Evolutionary conservation across 2,329 filamentous ascomycete genomes (phyloP).

Genomic region (Cladosporium sp.): DNA sequence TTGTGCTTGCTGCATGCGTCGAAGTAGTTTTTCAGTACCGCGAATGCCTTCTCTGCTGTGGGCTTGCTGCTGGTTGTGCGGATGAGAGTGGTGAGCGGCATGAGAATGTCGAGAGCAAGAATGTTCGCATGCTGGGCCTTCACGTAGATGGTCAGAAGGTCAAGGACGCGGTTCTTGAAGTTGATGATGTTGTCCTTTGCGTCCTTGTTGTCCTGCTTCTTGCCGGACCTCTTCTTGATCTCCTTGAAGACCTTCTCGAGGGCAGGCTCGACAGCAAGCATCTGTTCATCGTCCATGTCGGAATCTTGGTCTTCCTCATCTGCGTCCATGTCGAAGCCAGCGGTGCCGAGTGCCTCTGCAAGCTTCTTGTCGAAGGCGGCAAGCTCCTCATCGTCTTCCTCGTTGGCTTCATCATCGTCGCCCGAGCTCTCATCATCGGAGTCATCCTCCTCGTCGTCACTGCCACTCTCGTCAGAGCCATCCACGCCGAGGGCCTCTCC

Average conservation of each 20-base stretch:
- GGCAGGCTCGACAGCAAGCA: slow-evolving; percentile 84
- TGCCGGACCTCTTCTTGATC: slow-evolving; percentile 61
- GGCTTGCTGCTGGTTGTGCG: slow-evolving; percentile 76
- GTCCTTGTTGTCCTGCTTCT: slow-evolving; percentile 82
- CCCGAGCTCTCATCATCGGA: slow-evolving; percentile 40
- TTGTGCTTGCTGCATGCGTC: slow-evolving; percentile 58
- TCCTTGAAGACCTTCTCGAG: slow-evolving; percentile 84
- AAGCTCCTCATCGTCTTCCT: slow-evolving; percentile 53
- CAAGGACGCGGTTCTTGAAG: slow-evolving; percentile 92
- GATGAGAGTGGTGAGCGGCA: slow-evolving; percentile 75
- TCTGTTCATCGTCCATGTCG: slow-evolving; percentile 94
- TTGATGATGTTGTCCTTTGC: slow-evolving; percentile 87
- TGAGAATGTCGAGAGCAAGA: slow-evolving; percentile 67
- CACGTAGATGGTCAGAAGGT: slow-evolving; percentile 81
- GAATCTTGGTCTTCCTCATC: slow-evolving; percentile 61
- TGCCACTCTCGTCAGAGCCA: slow-evolving; percentile 28
- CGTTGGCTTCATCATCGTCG: slow-evolving; percentile 46
- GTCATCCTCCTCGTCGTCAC: slow-evolving; percentile 31
- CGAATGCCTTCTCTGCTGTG: slow-evolving; percentile 70
- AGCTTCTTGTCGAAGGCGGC: slow-evolving; percentile 73
- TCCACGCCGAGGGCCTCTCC: slow-evolving; percentile 27
- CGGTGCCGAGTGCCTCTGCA: slow-evolving; percentile 74
- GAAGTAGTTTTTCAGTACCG: slow-evolving; percentile 71
- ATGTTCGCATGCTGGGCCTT: slow-evolving; percentile 72
- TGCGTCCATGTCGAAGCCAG: slow-evolving; percentile 56